Evolutionary conservation across 2,329 filamentous ascomycete species (phyloP).

Genomic region (Xylariaceae sp.): DNA sequence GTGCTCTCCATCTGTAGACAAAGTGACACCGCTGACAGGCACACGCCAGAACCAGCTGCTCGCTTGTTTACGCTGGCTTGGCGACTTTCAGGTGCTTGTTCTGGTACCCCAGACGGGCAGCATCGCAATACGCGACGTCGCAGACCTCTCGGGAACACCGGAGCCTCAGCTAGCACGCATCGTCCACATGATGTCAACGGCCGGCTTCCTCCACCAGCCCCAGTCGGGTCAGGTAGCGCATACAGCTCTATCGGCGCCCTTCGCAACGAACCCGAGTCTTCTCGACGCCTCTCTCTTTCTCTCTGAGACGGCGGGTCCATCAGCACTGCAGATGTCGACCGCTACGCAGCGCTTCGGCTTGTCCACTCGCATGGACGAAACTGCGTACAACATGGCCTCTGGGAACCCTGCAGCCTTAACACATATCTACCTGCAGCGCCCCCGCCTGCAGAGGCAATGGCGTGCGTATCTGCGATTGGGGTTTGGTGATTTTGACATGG

Average conservation of each 20-base stretch:
- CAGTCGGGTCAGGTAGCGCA: slow-evolving; percentile 34
- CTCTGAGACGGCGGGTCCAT: slow-evolving; percentile 32
- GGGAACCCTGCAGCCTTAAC: slow-evolving; percentile 9
- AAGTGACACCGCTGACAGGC: neutral
- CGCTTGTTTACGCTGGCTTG: slow-evolving; percentile 41
- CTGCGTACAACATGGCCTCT: slow-evolving; percentile 1
- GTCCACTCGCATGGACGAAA: neutral
- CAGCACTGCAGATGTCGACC: slow-evolving; percentile 34
- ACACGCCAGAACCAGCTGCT: slow-evolving; percentile 15
- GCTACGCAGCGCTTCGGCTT: slow-evolving; percentile 20
- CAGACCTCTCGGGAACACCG: slow-evolving; percentile 39
- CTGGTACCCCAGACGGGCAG: slow-evolving; percentile 40
- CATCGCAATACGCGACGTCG: slow-evolving; percentile 39
- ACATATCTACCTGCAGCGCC: slow-evolving; percentile 17
- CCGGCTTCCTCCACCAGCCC: slow-evolving; percentile 37
- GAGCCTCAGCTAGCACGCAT: slow-evolving; percentile 36
- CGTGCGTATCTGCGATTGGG: slow-evolving; percentile 29
- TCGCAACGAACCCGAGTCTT: slow-evolving; percentile 32
- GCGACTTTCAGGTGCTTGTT: slow-evolving; percentile 43
- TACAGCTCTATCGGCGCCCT: slow-evolving; percentile 37
- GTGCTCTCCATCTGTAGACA: neutral
- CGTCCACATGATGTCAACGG: slow-evolving; percentile 33
- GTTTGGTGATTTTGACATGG: neutral
- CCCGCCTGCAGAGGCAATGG: slow-evolving; percentile 33
- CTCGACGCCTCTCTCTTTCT: slow-evolving; percentile 41